Evolutionary conservation across 1,284 basidiomycete genomes (phyloP).

Genomic region (Heterobasidion occidentale): DNA sequence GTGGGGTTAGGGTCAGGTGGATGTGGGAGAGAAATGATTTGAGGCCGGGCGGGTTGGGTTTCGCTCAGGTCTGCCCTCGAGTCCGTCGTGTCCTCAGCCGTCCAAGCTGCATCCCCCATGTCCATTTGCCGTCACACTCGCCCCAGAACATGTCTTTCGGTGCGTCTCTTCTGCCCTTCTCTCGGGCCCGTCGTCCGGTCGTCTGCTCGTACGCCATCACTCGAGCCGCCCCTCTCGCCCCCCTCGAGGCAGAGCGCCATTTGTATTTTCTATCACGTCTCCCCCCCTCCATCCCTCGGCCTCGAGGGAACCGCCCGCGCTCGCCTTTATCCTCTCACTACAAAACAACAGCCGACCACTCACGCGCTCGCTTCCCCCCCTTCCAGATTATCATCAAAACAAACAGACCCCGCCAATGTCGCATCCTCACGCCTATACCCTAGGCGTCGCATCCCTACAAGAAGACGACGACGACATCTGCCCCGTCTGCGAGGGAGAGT

Average conservation of each 20-base stretch:
- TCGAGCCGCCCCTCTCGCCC: neutral
- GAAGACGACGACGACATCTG: slow-evolving; percentile 75
- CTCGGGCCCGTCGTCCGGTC: neutral
- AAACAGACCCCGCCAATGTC: slow-evolving; percentile 54
- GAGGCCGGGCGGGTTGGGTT: neutral
- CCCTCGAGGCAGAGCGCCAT: neutral
- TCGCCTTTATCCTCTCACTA: neutral
- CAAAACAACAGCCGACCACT: neutral
- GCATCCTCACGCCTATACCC: slow-evolving; percentile 59
- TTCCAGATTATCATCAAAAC: slow-evolving; percentile 42
- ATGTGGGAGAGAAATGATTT: neutral
- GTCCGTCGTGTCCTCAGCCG: neutral
- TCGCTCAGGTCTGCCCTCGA: neutral
- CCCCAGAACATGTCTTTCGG: neutral
- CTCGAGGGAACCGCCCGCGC: slow-evolving; percentile 4
- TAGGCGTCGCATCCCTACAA: slow-evolving; percentile 37
- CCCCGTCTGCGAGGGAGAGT: slow-evolving; percentile 79
- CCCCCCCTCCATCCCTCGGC: slow-evolving; percentile 2
- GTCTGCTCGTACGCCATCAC: neutral
- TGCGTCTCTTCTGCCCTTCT: neutral
- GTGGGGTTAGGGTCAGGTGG: neutral
- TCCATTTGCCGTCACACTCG: slow-evolving; percentile 8
- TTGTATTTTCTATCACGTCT: slow-evolving; percentile 1
- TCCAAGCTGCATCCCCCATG: slow-evolving; percentile 2
- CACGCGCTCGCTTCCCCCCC: slow-evolving; percentile 1